These are phyloP conservation scores for Colletotrichum sp. DNA, from an alignment of 2,329 filamentous ascomycete genomes.

Conservation along the genomic window DNA sequence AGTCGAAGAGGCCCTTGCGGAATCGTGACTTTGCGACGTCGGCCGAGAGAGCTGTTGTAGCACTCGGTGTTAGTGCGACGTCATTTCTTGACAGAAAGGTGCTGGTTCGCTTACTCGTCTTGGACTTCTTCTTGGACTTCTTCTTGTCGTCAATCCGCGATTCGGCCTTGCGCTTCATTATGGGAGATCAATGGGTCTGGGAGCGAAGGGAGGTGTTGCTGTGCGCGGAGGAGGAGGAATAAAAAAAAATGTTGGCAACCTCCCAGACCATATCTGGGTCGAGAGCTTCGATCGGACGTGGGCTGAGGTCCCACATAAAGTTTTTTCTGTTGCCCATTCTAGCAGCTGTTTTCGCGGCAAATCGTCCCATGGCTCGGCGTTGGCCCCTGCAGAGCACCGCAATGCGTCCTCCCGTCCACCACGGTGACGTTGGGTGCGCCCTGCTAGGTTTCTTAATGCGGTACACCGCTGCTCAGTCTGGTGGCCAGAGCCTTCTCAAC, in stretches of 20 bases:
- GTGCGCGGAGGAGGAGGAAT: not conserved
- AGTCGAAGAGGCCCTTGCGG: constrained; percentile 69
- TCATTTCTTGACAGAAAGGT: not conserved
- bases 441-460: not conserved
- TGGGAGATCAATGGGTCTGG: constrained; percentile 21
- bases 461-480: not conserved
- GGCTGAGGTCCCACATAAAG: constrained; percentile 20
- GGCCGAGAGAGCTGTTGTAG: constrained; percentile 45
- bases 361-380: constrained; percentile 11
- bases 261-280: not conserved
- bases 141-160: constrained; percentile 46
- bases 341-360: constrained; percentile 19
- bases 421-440: not conserved
- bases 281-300: constrained; percentile 5
- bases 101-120: constrained; percentile 49
- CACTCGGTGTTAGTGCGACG: constrained; percentile 18
- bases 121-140: constrained; percentile 58
- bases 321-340: not conserved
- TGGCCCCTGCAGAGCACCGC: constrained; percentile 4
- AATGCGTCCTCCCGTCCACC: not conserved
- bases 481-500: not conserved
- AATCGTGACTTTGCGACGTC: constrained; percentile 64
- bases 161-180: constrained; percentile 67
- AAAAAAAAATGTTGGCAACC: not conserved
- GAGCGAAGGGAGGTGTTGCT: not conserved